phyloP scores from a whole-genome alignment of 2,329 filamentous ascomycete genomes.

The Alternaria tenuissima region DNA sequence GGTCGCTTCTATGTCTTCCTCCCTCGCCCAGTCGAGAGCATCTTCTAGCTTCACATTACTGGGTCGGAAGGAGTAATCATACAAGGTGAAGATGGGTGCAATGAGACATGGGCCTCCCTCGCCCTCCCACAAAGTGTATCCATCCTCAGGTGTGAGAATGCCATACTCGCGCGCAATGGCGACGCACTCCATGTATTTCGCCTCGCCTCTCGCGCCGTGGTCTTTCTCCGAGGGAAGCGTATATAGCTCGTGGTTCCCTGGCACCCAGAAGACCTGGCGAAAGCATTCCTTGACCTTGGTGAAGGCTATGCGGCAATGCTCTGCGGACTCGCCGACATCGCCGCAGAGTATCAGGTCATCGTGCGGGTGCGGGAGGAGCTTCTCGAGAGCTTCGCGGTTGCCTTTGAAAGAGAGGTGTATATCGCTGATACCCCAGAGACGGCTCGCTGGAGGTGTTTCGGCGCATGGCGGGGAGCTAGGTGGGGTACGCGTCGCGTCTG shows the following conservation, averaged over 20 bases:
- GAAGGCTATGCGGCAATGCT: slow-evolving; percentile 49
- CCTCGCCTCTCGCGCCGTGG: slow-evolving; percentile 55
- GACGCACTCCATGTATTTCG: slow-evolving; percentile 65
- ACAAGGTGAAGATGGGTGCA: slow-evolving; percentile 66
- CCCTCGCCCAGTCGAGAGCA: slow-evolving; percentile 58
- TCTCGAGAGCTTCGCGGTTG: slow-evolving; percentile 55
- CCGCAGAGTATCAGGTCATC: slow-evolving; percentile 58
- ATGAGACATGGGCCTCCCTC: slow-evolving; percentile 59
- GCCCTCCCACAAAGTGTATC: slow-evolving; percentile 63
- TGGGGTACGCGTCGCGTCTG: slow-evolving; percentile 11
- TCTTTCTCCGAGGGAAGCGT: slow-evolving; percentile 55
- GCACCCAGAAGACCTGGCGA: slow-evolving; percentile 63
- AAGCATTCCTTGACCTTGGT: slow-evolving; percentile 53
- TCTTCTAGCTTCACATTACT: slow-evolving; percentile 57
- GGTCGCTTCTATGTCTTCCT: slow-evolving; percentile 56
- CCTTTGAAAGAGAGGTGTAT: slow-evolving; percentile 58
- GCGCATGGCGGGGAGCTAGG: slow-evolving; percentile 19
- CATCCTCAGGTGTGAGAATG: slow-evolving; percentile 65
- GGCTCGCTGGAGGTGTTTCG: slow-evolving; percentile 26
- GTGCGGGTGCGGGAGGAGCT: slow-evolving; percentile 50
- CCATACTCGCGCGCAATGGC: slow-evolving; percentile 61
- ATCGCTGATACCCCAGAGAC: slow-evolving; percentile 57
- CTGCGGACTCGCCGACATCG: slow-evolving; percentile 50
- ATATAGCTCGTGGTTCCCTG: slow-evolving; percentile 68
- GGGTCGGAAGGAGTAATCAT: slow-evolving; percentile 67